These are phyloP conservation scores for Trapa bicornis DNA, from an alignment of 345 rosid genomes.

Conservation along the genomic window DNA sequence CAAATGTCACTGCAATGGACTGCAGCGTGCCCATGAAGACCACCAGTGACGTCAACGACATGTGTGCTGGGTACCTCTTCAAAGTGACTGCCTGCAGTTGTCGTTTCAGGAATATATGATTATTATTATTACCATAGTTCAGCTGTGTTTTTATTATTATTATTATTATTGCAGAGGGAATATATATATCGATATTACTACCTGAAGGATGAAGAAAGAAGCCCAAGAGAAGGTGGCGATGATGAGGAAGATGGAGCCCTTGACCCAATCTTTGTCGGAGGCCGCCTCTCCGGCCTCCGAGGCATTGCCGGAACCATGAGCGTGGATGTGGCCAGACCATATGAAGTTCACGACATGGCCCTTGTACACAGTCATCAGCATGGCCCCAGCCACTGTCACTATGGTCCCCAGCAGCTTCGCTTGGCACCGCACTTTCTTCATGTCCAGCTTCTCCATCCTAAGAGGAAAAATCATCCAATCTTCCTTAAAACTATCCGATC, in stretches of 20 bases:
- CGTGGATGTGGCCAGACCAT: constrained; percentile 34
- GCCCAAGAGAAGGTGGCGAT: constrained; percentile 91
- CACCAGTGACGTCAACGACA: constrained; percentile 61
- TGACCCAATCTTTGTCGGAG: constrained; percentile 40
- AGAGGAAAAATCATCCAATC: too few relatives aligned
- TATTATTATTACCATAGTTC: too few relatives aligned
- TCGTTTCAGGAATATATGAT: not conserved
- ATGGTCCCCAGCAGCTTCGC: constrained; percentile 66
- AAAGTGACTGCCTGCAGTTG: constrained; percentile 50
- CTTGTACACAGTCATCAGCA: constrained; percentile 75
- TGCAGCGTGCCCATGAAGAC: constrained; percentile 79
- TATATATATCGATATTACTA: constrained; percentile 3
- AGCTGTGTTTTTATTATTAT: too few relatives aligned
- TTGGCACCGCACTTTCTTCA: constrained; percentile 59
- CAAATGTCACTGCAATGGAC: constrained; percentile 65
- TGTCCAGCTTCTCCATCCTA: constrained; percentile 76
- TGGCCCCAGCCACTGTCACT: constrained; percentile 73
- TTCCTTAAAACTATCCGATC: too few relatives aligned
- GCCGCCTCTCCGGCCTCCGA: not conserved
- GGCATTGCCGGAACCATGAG: constrained; percentile 9
- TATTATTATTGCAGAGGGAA: not conserved
- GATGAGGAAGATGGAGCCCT: constrained; percentile 64
- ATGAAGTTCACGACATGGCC: constrained; percentile 51
- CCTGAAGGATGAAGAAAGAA: constrained; percentile 67
- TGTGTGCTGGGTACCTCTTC: constrained; percentile 63